Evolutionary conservation across 441 rosid genomes (phyloP), one percentile per base, ranked within the genome.

Genomic region (Caryocar brasiliense): DNA sequence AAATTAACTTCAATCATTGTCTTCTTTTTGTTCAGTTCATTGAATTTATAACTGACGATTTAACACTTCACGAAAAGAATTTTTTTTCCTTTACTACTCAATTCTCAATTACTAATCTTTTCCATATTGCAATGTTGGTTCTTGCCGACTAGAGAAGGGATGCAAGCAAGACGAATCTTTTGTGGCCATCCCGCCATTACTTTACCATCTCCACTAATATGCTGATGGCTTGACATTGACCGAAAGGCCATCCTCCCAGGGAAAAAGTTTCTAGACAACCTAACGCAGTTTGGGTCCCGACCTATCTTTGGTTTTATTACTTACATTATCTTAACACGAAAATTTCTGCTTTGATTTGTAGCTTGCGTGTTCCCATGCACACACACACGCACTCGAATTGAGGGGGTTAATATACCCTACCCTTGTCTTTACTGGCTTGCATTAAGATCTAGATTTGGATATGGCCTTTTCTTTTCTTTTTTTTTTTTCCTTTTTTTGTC

Each of bases 371-470:
- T 27, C 14, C 40, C 46, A 18, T 32, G 36, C 44, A 47, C 32
- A 12, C 36, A 44, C 29, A 11, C 6, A 13, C 22, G 39, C n/a
- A n/a, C n/a, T n/a, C n/a, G n/a, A n/a, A n/a, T n/a, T n/a, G n/a
- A n/a, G n/a, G n/a, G n/a, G n/a, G 23, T 12, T 20, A 12, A 52
- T 12, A 46, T 36, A 40, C 66, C 60, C 40, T n/a, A 40, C 60
- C 27, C 44, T 19, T 13, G 34, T 11, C 20, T 10, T 18, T 12
- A 33, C 15, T 27, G 34, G 62, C 5, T 61, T 51, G 51, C 51
- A 37, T 38, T 37, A 20, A 46, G 29, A 8, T 40, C 47, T 20
- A 18, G 25, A 38, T 17, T 11, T 40, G 3, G 7, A 23, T 50
- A 26, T 23, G 34, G 17, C 19, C 47, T 32, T 15, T n/a, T 51